Evolutionary conservation across 23 red algal genomes (phyloP).

Genomic region (Porphyridium purpureum): DNA sequence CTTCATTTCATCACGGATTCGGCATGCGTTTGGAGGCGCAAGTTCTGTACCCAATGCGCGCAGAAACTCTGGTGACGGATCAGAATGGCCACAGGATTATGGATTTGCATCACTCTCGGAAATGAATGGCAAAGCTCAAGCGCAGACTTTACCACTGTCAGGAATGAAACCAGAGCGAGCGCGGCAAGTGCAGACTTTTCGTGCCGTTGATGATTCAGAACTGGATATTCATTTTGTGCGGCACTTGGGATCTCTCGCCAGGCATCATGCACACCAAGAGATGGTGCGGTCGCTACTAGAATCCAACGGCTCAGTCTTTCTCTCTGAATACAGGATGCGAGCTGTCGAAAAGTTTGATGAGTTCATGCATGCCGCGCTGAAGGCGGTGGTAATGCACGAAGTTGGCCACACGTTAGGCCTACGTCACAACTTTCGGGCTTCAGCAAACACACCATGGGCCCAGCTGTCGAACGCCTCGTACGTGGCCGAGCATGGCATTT

Average conservation of each 20-base stretch:
- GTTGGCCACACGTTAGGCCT: slow-evolving; percentile 16
- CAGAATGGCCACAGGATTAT: no score
- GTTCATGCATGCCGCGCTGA: neutral
- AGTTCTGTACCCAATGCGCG: no score
- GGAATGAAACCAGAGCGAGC: neutral
- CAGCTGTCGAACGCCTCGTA: slow-evolving; percentile 8
- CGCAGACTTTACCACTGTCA: no score
- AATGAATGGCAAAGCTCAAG: slow-evolving; percentile 2
- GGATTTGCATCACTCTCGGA: neutral
- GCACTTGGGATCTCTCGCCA: neutral
- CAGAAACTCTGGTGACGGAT: no score
- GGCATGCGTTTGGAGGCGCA: no score
- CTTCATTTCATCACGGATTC: no score
- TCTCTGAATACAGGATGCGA: neutral
- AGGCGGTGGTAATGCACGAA: slow-evolving; percentile 7
- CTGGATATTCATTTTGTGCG: neutral
- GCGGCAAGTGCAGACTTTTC: neutral
- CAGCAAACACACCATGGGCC: slow-evolving; percentile 10
- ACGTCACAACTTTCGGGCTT: slow-evolving; percentile 17
- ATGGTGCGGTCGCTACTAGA: neutral
- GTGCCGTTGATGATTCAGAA: neutral
- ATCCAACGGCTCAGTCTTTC: neutral
- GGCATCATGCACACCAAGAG: neutral
- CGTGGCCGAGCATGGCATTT: slow-evolving; percentile 15
- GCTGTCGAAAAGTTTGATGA: neutral